These are phyloP conservation scores for Phytophthora sojae DNA, from an alignment of 352 stramenopile genomes.

Conservation along the genomic window DNA sequence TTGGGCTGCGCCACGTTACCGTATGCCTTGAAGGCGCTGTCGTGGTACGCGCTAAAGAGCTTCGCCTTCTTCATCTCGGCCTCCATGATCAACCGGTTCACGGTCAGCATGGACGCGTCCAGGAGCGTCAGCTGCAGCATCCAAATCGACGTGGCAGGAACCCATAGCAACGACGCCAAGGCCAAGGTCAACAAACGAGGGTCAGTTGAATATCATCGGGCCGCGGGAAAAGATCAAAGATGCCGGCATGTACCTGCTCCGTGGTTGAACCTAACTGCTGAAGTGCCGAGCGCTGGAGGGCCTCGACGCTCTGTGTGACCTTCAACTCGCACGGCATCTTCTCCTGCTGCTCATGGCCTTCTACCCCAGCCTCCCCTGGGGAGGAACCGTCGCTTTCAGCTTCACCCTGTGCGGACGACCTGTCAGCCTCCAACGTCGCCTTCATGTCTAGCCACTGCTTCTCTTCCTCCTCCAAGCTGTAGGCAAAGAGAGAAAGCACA, in stretches of 20 bases:
- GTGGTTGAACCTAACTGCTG: conserved; percentile 53
- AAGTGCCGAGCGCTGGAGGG: conserved; percentile 56
- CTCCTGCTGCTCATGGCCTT: conserved; percentile 16
- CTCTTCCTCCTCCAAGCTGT: conserved; percentile 60
- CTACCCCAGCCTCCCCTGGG: conserved; percentile 1
- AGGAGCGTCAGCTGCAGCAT: conserved; percentile 54
- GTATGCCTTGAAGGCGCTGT: conserved; percentile 83
- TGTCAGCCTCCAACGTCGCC: conserved; percentile 40
- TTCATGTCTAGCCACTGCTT: conserved; percentile 62
- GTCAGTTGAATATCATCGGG: conserved; percentile 22
- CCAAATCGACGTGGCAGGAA: conserved; percentile 4
- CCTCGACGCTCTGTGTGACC: conserved; percentile 53
- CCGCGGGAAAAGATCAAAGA: not conserved
- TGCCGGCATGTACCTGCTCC: conserved; percentile 40
- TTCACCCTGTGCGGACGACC: conserved; percentile 18
- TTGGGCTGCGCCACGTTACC: conserved; percentile 66
- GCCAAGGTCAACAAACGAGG: conserved; percentile 8
- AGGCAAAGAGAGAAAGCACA: not conserved
- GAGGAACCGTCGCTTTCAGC: not conserved
- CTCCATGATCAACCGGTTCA: conserved; percentile 72
- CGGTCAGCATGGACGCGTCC: conserved; percentile 68
- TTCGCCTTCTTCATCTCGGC: conserved; percentile 73
- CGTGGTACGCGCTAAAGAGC: conserved; percentile 79
- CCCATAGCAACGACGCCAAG: not conserved
- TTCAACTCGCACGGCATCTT: conserved; percentile 47